These are phyloP conservation scores for Solanum paucissectum DNA, from an alignment of 257 asterid species.

Conservation along the genomic window DNA sequence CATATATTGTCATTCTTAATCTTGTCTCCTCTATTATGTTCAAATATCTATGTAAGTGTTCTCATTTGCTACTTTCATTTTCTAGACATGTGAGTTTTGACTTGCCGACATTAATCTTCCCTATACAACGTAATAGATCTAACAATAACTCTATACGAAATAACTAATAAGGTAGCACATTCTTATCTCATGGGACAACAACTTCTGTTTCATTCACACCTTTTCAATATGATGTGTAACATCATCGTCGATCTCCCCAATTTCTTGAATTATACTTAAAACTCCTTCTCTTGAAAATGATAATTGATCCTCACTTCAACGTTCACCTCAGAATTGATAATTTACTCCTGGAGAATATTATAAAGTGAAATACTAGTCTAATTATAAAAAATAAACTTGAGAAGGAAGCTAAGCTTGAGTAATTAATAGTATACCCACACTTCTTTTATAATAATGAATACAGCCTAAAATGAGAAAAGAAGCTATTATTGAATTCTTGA, in stretches of 20 bases:
- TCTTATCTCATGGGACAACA: background rate
- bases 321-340: background rate
- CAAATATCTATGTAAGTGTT: background rate
- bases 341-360: background rate
- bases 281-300: background rate
- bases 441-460: background rate
- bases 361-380: background rate
- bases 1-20: background rate
- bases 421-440: background rate
- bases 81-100: background rate
- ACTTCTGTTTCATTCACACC: background rate
- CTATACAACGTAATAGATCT: background rate
- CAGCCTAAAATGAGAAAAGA: background rate
- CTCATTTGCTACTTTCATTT: background rate
- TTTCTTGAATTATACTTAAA: background rate
- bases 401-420: background rate
- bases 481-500: background rate
- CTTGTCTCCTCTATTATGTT: background rate
- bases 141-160: background rate
- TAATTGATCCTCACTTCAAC: background rate
- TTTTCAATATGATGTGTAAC: background rate
- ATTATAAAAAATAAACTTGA: background rate
- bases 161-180: background rate
- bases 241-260: background rate
- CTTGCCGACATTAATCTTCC: background rate